Evolutionary conservation across 1,139 yeast species (phyloP), one percentile per base, ranked within the genome.

Genomic region (Saccharomyces uvarum): DNA sequence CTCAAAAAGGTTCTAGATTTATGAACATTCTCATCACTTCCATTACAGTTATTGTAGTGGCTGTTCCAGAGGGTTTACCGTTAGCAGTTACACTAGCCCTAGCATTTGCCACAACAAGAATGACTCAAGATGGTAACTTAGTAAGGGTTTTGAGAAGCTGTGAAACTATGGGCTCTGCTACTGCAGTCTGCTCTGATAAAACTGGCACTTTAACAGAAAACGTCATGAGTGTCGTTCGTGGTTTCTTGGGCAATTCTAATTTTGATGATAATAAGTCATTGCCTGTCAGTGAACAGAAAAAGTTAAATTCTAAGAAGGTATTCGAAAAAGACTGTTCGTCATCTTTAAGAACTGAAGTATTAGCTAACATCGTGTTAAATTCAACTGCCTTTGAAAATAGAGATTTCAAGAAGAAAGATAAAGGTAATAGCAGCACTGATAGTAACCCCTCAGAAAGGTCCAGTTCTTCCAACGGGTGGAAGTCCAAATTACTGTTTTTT

Each of bases 161-260:
- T 78, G 99, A 93, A 72, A 93, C 97, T 14, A 93, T 93, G 99
- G 99, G 99, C 51, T 91, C 96, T 49, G 99, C 98, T 2, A 93
- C 99, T 13, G 93, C 97, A 3, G 79, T 93, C 53, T 95, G 99
- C 71, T 89, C 98, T 0, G 99, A 93, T 73, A 93, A 93, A 70
- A 93, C 99, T 1, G 99, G 99, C 57, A 93, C 99, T 11, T 78
- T 93, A 56, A 93, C 99, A 0, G 95, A 90, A 70, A 93, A 93
- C 70, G 78, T 78, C 65, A 93, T 93, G 99, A 81, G 91, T 50
- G 88, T 93, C 11, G 96, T 89, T 8, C 80, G 79, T 55, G 96
- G 93, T 5, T 75, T 80, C 38, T 67, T 88, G 49, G 90, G 93
- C 8, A 67, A 65, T 49, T 63, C 63, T 49, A 65, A 65, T 31